phyloP scores from a whole-genome alignment of 106 monocot species.

The Dioscorea dumetorum region DNA sequence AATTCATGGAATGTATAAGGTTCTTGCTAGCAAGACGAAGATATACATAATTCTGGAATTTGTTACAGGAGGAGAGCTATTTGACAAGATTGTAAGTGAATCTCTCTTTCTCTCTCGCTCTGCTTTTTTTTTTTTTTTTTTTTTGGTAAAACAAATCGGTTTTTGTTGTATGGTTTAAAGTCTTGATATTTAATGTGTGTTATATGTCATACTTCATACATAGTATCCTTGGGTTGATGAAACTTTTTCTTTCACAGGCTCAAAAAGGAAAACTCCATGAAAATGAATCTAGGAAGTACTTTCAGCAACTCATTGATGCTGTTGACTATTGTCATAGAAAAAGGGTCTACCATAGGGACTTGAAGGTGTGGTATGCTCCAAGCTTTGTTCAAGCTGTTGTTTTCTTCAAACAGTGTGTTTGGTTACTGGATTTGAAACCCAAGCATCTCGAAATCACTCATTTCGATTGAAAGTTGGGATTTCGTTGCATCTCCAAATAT shows the following conservation, averaged over 20 bases:
- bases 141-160: background rate
- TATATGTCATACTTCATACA: background rate
- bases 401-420: too few relatives aligned
- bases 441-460: too few relatives aligned
- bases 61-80: slow-evolving; percentile 85
- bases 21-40: slow-evolving; percentile 80
- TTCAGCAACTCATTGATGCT: slow-evolving; percentile 92
- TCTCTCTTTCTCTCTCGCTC: background rate
- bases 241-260: slow-evolving; percentile 27
- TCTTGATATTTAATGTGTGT: background rate
- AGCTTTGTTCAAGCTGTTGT: background rate
- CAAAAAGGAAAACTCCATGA: slow-evolving; percentile 69
- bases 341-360: slow-evolving; percentile 90
- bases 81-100: slow-evolving; percentile 79
- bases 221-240: background rate
- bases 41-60: slow-evolving; percentile 93
- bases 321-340: slow-evolving; percentile 89
- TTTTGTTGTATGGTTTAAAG: background rate
- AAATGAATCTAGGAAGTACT: slow-evolving; percentile 58
- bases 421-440: too few relatives aligned
- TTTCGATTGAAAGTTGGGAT: too few relatives aligned
- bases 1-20: slow-evolving; percentile 28
- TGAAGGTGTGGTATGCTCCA: slow-evolving; percentile 55
- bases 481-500: too few relatives aligned
- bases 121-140: background rate